These are phyloP conservation scores for Daedaleopsis sinensis DNA, from an alignment of 768 basidiomycete species.

Conservation along the genomic window DNA sequence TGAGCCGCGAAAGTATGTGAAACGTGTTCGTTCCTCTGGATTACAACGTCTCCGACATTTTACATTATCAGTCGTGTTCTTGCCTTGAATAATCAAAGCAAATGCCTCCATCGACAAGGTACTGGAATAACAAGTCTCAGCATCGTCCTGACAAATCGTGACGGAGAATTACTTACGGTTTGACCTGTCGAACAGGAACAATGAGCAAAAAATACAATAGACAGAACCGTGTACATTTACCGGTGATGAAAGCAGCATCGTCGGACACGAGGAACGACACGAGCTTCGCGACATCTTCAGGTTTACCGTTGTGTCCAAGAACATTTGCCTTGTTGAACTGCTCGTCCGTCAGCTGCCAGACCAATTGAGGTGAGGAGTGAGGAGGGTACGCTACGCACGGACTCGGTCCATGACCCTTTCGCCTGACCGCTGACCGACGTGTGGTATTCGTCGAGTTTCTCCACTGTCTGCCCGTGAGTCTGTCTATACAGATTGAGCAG, in stretches of 20 bases:
- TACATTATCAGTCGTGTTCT: too few relatives aligned
- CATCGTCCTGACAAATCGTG: neutral
- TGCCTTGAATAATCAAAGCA: slow-evolving; percentile 10
- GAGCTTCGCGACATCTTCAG: slow-evolving; percentile 36
- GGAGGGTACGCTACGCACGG: neutral
- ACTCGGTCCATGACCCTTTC: slow-evolving; percentile 15
- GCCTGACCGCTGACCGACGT: slow-evolving; percentile 13
- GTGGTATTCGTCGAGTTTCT: slow-evolving; percentile 21
- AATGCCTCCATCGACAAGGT: slow-evolving; percentile 19
- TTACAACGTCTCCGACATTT: too few relatives aligned
- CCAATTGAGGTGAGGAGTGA: neutral
- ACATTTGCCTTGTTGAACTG: slow-evolving; percentile 24
- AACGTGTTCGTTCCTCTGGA: too few relatives aligned
- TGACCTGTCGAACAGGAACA: neutral
- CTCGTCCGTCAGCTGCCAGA: neutral
- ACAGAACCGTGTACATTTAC: slow-evolving; percentile 6
- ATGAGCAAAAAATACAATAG: neutral
- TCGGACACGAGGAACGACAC: slow-evolving; percentile 35
- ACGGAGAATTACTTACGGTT: neutral
- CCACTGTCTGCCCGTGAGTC: slow-evolving; percentile 2
- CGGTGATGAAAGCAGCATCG: slow-evolving; percentile 34
- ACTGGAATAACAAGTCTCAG: slow-evolving; percentile 1
- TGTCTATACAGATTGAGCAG: too few relatives aligned
- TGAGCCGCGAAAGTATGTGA: too few relatives aligned
- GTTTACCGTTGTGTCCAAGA: slow-evolving; percentile 27